Evolutionary conservation across 805 yeast genomes (phyloP), one percentile per base, ranked within the genome.

Genomic region (Limtongia smithiae): DNA sequence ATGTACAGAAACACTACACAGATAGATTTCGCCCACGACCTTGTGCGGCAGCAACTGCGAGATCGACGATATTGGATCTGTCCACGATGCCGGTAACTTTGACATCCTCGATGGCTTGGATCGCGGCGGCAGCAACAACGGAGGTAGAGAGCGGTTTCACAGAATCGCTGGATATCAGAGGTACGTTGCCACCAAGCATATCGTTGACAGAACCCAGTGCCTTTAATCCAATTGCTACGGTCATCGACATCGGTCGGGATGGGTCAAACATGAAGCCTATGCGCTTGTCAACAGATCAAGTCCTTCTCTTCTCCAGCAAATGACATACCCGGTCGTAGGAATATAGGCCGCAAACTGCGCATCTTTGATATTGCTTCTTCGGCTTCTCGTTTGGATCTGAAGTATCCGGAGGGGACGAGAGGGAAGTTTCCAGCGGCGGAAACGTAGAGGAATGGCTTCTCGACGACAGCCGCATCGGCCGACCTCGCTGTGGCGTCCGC

Each of bases 101-200:
- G 21, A 38, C 50, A 24, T 50, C 52, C 9, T 34, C 46, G 17
- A 55, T 25, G 9, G 59, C 54, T 30, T 49, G 50, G 12, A 55
- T 41, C 6, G 57, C 51, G 9, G 57, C 59, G 4, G 55, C 59
- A 4, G 59, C 57, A 9, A 52, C 56, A 24, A 49, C 48, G 11
- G 54, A 41, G 7, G 50, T 44, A 5, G 56, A 45, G 11, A 52
- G 25, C 4, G 56, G 54, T 15, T 49, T 41, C 34, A 52, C 21
- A 5, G 44, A 41, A 6, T 37, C 40, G n/a, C 36, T 18, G 6
- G 55, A 49, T 4, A 52, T 48, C 17, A 52, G 20, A 4, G 56
- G 56, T 15, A 37, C 50, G 25, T 49, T 34, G 4, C 56, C 56
- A 15, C 56, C 56, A 7, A 52, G 48, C 39, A 43, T 40, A 20